Evolutionary conservation across 1,284 basidiomycete genomes (phyloP).

Genomic region (Ceratobasidium theobromae): DNA sequence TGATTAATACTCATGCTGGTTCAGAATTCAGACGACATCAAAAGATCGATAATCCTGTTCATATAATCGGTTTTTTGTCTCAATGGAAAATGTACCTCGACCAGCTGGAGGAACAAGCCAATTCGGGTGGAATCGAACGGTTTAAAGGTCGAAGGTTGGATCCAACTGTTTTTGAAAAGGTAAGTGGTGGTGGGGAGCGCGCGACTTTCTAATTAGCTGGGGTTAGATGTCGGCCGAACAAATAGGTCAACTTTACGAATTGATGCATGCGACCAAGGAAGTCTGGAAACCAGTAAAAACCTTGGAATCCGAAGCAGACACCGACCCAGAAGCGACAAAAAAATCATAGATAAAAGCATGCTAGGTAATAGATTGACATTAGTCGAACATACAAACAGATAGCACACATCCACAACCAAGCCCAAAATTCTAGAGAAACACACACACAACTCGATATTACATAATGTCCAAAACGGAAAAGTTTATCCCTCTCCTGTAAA

Average conservation of each 20-base stretch:
- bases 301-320: conserved; percentile 3
- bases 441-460: too few relatives aligned
- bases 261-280: conserved; percentile 86
- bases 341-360: too few relatives aligned
- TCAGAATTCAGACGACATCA: conserved; percentile 82
- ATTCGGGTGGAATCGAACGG: conserved; percentile 44
- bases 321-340: not conserved
- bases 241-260: conserved; percentile 85
- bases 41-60: conserved; percentile 77
- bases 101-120: conserved; percentile 52
- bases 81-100: conserved; percentile 94
- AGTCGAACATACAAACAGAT: too few relatives aligned
- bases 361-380: too few relatives aligned
- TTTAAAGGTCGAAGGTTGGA: conserved; percentile 76
- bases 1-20: not conserved
- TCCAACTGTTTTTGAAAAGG: conserved; percentile 77
- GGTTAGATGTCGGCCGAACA: conserved; percentile 86
- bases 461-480: too few relatives aligned
- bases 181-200: conserved; percentile 38
- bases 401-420: too few relatives aligned
- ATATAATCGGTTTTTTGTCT: conserved; percentile 89
- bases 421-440: too few relatives aligned
- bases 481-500: conserved; percentile 10
- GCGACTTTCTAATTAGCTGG: not conserved
- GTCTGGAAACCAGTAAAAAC: conserved; percentile 67